phyloP scores from a whole-genome alignment of 208 protist genomes.

The Acanthamoeba royreba region DNA sequence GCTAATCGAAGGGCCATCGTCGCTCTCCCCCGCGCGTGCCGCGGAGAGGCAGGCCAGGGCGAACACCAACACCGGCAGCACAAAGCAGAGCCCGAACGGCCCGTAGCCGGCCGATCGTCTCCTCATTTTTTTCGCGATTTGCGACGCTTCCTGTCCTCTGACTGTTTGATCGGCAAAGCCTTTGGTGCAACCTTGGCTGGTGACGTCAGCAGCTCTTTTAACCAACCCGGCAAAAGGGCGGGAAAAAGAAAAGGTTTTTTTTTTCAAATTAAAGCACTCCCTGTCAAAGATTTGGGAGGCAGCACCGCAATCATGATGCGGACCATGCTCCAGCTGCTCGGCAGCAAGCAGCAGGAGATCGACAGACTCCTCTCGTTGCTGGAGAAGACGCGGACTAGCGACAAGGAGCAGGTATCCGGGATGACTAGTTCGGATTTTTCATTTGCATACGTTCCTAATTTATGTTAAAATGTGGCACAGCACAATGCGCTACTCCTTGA shows the following conservation, averaged over 20 bases:
- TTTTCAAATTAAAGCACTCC: too few species aligned
- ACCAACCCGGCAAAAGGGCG: background rate
- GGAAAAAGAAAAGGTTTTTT: background rate
- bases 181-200: background rate
- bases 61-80: background rate
- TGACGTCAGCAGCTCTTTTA: background rate
- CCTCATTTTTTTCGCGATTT: background rate
- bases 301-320: background rate
- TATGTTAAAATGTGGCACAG: background rate
- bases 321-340: background rate
- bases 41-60: background rate
- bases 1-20: constrained; percentile 24
- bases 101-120: background rate
- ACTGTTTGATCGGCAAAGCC: background rate
- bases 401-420: background rate
- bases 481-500: background rate
- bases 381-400: too few species aligned
- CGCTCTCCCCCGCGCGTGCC: background rate
- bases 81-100: background rate
- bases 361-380: background rate
- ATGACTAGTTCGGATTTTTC: background rate
- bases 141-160: background rate
- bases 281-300: background rate
- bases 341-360: background rate
- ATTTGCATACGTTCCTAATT: background rate